These are phyloP conservation scores for Leccinum arenicola DNA, from an alignment of 768 basidiomycete genomes.

Conservation along the genomic window DNA sequence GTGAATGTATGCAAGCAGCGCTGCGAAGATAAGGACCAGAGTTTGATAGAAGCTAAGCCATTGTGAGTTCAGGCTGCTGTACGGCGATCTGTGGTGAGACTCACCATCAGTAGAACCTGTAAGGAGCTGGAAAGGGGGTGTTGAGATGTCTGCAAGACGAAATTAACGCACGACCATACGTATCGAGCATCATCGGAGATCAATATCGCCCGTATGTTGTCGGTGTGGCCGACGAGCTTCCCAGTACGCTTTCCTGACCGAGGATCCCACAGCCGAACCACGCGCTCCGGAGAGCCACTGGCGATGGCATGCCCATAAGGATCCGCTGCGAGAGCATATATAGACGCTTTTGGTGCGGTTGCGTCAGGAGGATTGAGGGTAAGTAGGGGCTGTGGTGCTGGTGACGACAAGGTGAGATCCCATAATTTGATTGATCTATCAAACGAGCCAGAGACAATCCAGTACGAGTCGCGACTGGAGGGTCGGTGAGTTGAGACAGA, in stretches of 20 bases:
- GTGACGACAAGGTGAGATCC: conserved; percentile 62
- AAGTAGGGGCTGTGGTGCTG: conserved; percentile 50
- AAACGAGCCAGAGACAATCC: conserved; percentile 92
- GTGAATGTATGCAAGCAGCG: conserved; percentile 95
- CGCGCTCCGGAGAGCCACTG: conserved; percentile 88
- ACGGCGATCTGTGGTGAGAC: conserved; percentile 6
- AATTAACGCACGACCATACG: conserved; percentile 45
- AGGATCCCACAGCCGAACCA: conserved; percentile 92
- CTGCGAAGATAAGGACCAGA: conserved; percentile 91
- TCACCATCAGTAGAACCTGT: conserved; percentile 78
- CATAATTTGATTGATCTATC: conserved; percentile 93
- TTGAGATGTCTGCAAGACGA: conserved; percentile 8
- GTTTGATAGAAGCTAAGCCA: conserved; percentile 71
- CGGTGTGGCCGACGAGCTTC: conserved; percentile 94
- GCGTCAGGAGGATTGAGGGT: conserved; percentile 69
- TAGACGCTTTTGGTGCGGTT: conserved; percentile 61
- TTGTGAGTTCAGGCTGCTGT: conserved; percentile 13
- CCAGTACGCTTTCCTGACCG: conserved; percentile 75
- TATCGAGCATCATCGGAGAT: conserved; percentile 90
- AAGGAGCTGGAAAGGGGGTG: conserved; percentile 49
- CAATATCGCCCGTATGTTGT: conserved; percentile 89
- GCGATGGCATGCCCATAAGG: conserved; percentile 78
- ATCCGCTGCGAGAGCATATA: conserved; percentile 80
- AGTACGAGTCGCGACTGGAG: conserved; percentile 69
- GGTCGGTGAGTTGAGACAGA: conserved; percentile 11